These are phyloP conservation scores for Leccinum olivaceoglutinosum DNA, from an alignment of 1,284 basidiomycete species.

Conservation along the genomic window DNA sequence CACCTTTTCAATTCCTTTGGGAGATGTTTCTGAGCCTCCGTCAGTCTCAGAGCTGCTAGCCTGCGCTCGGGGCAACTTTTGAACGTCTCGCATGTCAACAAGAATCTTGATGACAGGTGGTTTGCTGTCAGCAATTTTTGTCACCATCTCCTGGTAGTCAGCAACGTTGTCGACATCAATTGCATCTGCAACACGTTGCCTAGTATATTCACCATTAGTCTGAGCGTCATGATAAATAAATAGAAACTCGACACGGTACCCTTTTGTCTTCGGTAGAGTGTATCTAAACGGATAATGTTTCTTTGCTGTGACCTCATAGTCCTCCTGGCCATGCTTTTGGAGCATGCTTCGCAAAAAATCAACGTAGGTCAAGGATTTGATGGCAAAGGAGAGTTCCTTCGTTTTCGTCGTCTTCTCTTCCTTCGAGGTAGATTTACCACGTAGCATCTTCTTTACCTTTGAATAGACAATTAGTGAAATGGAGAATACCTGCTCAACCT, in stretches of 20 bases:
- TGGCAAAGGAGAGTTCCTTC: not conserved
- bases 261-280: not conserved
- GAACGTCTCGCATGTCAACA: not conserved
- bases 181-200: not conserved
- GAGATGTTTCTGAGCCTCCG: not conserved
- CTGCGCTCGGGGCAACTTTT: not conserved
- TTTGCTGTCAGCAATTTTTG: not conserved
- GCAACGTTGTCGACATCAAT: not conserved
- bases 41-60: not conserved
- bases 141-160: not conserved
- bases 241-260: not conserved
- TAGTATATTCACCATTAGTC: not conserved
- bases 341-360: not conserved
- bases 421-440: not conserved
- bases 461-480: constrained; percentile 2
- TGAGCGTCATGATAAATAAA: not conserved
- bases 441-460: not conserved
- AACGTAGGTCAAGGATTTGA: not conserved
- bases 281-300: not conserved
- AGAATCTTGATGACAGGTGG: not conserved
- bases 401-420: not conserved
- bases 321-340: not conserved
- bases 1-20: not conserved
- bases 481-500: constrained; percentile 24
- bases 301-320: not conserved